A percentile compares a stretch with the other conserved stretches of the same genome.
These are phyloP conservation scores for Phytophthora lateralis DNA, from an alignment of 352 stramenopile species.

Conservation along the genomic window DNA sequence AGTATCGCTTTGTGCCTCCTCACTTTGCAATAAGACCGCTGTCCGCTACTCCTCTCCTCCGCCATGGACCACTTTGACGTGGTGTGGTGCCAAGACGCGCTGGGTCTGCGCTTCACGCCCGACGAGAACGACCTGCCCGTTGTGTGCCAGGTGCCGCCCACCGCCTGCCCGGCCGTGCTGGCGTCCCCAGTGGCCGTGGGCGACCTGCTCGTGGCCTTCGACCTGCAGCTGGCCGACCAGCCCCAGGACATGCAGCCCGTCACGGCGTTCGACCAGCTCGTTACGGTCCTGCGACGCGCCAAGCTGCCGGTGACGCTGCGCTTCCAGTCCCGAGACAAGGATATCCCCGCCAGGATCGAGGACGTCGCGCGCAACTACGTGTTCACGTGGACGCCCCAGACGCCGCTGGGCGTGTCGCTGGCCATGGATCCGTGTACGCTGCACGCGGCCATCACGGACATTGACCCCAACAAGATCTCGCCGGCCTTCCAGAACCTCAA, in stretches of 20 bases:
- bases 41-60: not conserved
- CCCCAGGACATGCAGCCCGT: constrained; percentile 36
- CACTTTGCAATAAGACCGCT: constrained; percentile 25
- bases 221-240: constrained; percentile 35
- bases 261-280: constrained; percentile 52
- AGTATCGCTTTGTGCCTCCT: constrained; percentile 15
- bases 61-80: constrained; percentile 54
- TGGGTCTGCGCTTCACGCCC: constrained; percentile 78
- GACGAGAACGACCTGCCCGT: constrained; percentile 67
- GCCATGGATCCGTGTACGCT: constrained; percentile 81
- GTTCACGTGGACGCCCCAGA: constrained; percentile 56
- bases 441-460: constrained; percentile 67
- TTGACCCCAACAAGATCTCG: constrained; percentile 68
- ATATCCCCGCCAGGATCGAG: constrained; percentile 44
- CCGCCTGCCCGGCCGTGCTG: constrained; percentile 51
- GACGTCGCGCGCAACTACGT: constrained; percentile 54
- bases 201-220: constrained; percentile 67
- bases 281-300: constrained; percentile 54
- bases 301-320: constrained; percentile 66
- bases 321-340: constrained; percentile 62
- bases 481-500: constrained; percentile 54
- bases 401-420: constrained; percentile 70
- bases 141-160: constrained; percentile 70
- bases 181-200: constrained; percentile 58
- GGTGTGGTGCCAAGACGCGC: constrained; percentile 53